Percentiles rank a stretch among this genome's conserved stretches.
Conservation (phyloP, 2,329 filamentous ascomycete species). For the Hortaea sp. region DNA sequence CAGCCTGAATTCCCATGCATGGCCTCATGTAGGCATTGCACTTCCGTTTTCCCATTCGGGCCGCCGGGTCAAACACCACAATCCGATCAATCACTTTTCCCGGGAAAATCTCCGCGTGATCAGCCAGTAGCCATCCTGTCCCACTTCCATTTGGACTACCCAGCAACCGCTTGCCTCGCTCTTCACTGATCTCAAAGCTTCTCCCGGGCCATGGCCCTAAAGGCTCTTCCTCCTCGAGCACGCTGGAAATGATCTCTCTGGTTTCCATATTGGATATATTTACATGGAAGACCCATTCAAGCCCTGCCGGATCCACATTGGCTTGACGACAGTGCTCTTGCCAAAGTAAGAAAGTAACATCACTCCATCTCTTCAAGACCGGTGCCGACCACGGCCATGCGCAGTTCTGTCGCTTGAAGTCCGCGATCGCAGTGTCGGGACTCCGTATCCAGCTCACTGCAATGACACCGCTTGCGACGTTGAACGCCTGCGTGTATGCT, state of each 20-base stretch:
- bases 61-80: not conserved
- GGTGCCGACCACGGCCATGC: not conserved
- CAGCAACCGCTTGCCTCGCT: not conserved
- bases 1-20: not conserved
- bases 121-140: not conserved
- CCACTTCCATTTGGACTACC: not conserved
- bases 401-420: too few species aligned
- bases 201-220: not conserved
- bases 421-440: too few species aligned
- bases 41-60: not conserved
- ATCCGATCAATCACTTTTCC: not conserved
- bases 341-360: not conserved
- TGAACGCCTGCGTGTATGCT: too few species aligned
- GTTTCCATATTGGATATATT: not conserved
- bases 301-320: not conserved
- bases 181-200: not conserved
- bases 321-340: not conserved
- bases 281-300: not conserved
- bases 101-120: not conserved
- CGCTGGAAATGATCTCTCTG: not conserved
- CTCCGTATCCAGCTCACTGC: too few species aligned
- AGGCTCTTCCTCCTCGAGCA: not conserved
- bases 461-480: too few species aligned
- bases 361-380: not conserved
- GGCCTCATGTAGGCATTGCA: not conserved